These are phyloP conservation scores for Rhodocollybia butyracea DNA, from an alignment of 768 basidiomycete genomes.

Conservation along the genomic window DNA sequence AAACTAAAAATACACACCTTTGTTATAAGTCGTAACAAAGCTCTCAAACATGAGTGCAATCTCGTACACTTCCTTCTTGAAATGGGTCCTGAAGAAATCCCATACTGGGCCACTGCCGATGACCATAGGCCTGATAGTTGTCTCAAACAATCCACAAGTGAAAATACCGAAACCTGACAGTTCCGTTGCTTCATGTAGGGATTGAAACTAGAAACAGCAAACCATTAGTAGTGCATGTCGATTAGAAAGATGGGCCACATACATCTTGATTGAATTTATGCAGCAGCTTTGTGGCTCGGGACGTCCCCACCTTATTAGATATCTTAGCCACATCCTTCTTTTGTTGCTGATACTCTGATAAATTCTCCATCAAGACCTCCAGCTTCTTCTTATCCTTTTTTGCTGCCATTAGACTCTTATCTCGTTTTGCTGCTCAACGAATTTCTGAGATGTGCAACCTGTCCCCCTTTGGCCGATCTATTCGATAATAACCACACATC, in stretches of 20 bases:
- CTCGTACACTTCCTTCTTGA: not conserved
- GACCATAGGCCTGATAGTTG: not conserved
- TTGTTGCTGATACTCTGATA: not conserved
- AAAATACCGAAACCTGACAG: not conserved
- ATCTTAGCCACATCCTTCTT: not conserved
- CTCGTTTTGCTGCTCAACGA: not conserved
- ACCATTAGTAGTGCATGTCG: not conserved
- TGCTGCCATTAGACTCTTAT: not conserved
- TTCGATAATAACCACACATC: too few species aligned
- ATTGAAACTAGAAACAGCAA: not conserved
- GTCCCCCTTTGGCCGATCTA: too few species aligned
- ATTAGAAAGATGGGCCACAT: not conserved
- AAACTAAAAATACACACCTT: not conserved
- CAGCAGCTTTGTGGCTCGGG: not conserved
- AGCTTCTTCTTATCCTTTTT: not conserved
- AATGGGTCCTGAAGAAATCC: not conserved
- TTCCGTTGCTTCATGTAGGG: not conserved
- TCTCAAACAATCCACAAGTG: not conserved
- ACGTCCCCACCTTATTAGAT: not conserved
- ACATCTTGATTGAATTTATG: not conserved
- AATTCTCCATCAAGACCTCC: not conserved
- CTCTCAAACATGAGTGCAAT: not conserved
- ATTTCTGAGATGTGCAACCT: too few species aligned
- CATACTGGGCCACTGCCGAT: not conserved
- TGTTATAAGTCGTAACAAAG: not conserved